Evolutionary conservation across 805 yeast genomes (phyloP).

Genomic region (Metschnikowia cerradonensis): DNA sequence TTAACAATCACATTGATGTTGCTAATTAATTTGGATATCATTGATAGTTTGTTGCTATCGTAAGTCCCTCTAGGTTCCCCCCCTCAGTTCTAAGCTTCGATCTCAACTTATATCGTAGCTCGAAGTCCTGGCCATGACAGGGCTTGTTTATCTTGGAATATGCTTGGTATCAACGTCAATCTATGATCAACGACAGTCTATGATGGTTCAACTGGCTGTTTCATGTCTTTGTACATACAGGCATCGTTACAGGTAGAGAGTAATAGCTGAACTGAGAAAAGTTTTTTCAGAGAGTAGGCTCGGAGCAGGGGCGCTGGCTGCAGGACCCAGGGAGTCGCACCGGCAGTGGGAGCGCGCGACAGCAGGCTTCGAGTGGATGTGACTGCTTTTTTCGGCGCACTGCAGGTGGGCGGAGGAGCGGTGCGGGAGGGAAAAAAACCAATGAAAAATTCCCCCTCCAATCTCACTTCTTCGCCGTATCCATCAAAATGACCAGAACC

Average conservation of each 20-base stretch:
- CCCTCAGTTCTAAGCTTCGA: too few relatives aligned
- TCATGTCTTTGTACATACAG: conserved; percentile 32
- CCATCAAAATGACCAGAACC: conserved; percentile 79
- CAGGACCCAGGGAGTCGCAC: conserved; percentile 4
- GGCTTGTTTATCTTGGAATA: too few relatives aligned
- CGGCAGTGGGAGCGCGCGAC: not conserved
- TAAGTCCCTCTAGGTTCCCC: too few relatives aligned
- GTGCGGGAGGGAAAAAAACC: conserved; percentile 1
- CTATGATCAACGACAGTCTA: not conserved
- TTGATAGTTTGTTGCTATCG: too few relatives aligned
- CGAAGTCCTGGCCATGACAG: too few relatives aligned
- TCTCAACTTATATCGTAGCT: too few relatives aligned
- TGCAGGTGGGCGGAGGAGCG: not conserved
- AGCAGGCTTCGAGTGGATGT: conserved; percentile 4
- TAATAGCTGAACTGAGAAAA: conserved; percentile 12
- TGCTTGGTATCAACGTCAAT: not conserved
- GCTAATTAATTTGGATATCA: too few relatives aligned
- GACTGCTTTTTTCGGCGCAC: conserved; percentile 14
- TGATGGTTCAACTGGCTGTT: too few relatives aligned
- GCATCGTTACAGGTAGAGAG: conserved; percentile 29
- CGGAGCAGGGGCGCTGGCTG: conserved; percentile 3
- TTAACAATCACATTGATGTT: too few relatives aligned
- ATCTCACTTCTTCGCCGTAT: conserved; percentile 2
- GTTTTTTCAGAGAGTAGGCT: conserved; percentile 13
- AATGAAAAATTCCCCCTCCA: conserved; percentile 4